Base-by-base conservation (phyloP, 352 stramenopile species). In the Phytophthora brassicae region DNA sequence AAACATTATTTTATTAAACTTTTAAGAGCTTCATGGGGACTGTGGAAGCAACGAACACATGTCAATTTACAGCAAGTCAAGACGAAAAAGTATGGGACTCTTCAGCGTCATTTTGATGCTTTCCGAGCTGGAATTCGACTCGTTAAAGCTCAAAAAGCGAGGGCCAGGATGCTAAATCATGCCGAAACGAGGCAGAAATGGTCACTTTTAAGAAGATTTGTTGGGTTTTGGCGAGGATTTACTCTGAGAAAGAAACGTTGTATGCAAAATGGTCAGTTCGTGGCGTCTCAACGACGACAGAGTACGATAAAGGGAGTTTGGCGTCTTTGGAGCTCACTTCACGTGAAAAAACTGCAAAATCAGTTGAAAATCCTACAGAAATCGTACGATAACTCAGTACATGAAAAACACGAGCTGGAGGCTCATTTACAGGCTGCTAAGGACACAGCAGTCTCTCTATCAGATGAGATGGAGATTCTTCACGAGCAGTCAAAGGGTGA, bases 1-100 rank as follows among this genome's bases (percentile, higher is more conserved):
- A 92, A 90, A 35, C 84, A 95, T 60, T 90, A 87, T 35, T 89
- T 88, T 39, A 70, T 81, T 12, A 88, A 88, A 48, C 58, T 94
- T 12, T 36, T 92, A 23, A 81, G 83, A 0, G 45, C 39, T 23
- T 76, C 73, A 1, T 95, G 86, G 86, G 33, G 58, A 1, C 31
- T 29, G 4, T 94, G 85, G 85, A 79, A 69, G 24, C 24, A 43
- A 2, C 56, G 74, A 38, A 83, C 79, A 0, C 64, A 61, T 7
- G 19, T 39, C 2, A 81, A 91, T 45, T 48, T 86, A 8, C 57
- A 81, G 24, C 64, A 23, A 35, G 60, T 75, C 2, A 89, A 74
- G 19, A 26, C 68, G 9, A 74, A 72, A 14, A 94, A 94, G 50
- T 70, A 71, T 11, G 44, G 63, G 0, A 66, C 75, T 20, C 44